Conservation (phyloP, 805 yeast species). For the Novakomyces olei region DNA sequence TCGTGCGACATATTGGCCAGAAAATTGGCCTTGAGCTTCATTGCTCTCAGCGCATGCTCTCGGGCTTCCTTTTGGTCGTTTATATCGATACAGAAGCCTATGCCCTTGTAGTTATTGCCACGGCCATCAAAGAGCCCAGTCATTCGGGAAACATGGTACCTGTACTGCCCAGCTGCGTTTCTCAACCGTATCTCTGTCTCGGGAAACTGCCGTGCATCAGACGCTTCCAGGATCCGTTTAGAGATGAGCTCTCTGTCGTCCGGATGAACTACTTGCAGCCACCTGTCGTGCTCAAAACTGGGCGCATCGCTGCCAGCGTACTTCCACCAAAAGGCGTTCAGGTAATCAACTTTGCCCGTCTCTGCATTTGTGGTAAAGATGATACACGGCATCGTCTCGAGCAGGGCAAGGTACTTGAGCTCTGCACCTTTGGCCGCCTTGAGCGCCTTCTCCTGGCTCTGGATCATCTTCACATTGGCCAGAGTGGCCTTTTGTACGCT, state of each 20-base stretch:
- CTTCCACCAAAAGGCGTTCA: constrained; percentile 9
- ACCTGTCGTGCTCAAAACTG: constrained; percentile 7
- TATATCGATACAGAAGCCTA: constrained; percentile 10
- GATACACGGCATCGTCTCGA: constrained; percentile 11
- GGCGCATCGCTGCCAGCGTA: constrained; percentile 10
- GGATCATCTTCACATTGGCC: constrained; percentile 11
- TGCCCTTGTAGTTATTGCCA: constrained; percentile 9
- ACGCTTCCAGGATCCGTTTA: constrained; percentile 4
- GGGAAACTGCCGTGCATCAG: constrained; percentile 5
- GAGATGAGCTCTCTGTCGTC: constrained; percentile 8
- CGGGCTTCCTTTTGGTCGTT: constrained; percentile 11
- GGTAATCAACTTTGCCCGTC: constrained; percentile 6
- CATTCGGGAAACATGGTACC: constrained; percentile 10
- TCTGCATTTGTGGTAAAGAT: constrained; percentile 10
- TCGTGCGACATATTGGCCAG: constrained; percentile 36
- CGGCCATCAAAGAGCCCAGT: constrained; percentile 8
- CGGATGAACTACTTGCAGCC: constrained; percentile 8
- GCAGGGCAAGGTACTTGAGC: constrained; percentile 9
- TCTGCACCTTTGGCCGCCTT: constrained; percentile 10
- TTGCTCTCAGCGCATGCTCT: constrained; percentile 10
- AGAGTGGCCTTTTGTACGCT: constrained; percentile 10
- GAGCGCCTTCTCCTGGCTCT: constrained; percentile 9
- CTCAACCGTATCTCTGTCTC: constrained; percentile 8
- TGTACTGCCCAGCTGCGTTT: constrained; percentile 7
- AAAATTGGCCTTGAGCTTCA: constrained; percentile 24